Conservation (phyloP, 75 land plant species). For the Pseudotsuga menziesii region DNA sequence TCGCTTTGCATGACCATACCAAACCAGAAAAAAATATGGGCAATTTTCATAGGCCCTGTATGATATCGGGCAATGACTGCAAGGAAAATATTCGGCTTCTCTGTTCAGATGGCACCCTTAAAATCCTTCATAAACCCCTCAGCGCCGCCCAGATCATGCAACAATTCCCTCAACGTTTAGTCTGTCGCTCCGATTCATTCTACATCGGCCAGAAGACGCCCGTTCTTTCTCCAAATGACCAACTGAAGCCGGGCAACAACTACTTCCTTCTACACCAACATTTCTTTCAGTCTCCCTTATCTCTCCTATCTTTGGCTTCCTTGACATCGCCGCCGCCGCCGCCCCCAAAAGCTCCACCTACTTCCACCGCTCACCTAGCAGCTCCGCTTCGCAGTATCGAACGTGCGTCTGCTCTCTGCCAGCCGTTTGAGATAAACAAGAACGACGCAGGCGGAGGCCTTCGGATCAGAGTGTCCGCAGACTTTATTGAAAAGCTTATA, state of each 20-base stretch:
- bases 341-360: not conserved
- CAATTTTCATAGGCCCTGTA: not conserved
- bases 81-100: slow-evolving; percentile 20
- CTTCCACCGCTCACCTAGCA: no score
- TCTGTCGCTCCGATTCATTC: slow-evolving; percentile 49
- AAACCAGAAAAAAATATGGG: not conserved
- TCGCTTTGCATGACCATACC: no score
- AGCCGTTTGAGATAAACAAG: slow-evolving; percentile 35
- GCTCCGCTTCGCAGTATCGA: no score
- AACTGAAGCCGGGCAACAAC: slow-evolving; percentile 36
- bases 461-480: slow-evolving; percentile 32
- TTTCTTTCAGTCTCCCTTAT: slow-evolving; percentile 39
- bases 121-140: slow-evolving; percentile 10
- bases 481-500: slow-evolving; percentile 27
- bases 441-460: slow-evolving; percentile 15
- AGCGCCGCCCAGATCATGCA: slow-evolving; percentile 23
- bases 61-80: no score
- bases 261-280: slow-evolving; percentile 45
- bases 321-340: slow-evolving; percentile 7
- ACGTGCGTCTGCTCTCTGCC: no score
- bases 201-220: slow-evolving; percentile 53
- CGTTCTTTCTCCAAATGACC: slow-evolving; percentile 21
- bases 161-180: slow-evolving; percentile 33
- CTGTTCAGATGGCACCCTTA: slow-evolving; percentile 20
- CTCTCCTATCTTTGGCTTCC: slow-evolving; percentile 35